Conservation (phyloP, 345 rosid genomes). For the Moringa oleifera region DNA sequence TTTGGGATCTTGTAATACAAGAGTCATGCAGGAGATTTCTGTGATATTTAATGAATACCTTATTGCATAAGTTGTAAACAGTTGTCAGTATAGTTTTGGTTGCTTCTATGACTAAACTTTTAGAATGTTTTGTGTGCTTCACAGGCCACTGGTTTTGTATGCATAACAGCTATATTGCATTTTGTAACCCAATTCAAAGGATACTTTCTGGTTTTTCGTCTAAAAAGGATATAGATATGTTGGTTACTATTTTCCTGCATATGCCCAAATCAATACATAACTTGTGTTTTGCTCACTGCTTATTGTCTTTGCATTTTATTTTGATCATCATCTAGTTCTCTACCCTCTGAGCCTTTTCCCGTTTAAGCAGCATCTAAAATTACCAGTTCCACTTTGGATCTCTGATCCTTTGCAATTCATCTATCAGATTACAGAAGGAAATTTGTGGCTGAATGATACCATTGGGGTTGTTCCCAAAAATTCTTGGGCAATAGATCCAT, state of each 20-base stretch:
- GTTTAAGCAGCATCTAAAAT: no score
- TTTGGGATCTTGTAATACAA: not conserved
- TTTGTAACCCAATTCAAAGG: no score
- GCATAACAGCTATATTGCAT: not conserved
- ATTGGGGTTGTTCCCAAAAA: slow-evolving; percentile 88
- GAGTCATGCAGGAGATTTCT: not conserved
- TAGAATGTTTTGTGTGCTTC: not conserved
- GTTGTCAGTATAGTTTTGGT: not conserved
- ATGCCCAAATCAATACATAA: no score
- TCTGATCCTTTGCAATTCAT: not conserved
- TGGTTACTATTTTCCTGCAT: no score
- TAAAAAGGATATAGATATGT: no score
- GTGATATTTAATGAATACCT: no score
- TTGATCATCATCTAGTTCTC: no score
- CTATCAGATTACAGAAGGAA: slow-evolving; percentile 86
- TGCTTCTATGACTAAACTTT: not conserved
- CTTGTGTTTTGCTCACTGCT: no score
- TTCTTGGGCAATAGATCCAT: slow-evolving; percentile 98
- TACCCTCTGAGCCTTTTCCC: no score
- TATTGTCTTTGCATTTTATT: no score
- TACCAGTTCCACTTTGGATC: slow-evolving; percentile 1
- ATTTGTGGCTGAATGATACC: slow-evolving; percentile 91
- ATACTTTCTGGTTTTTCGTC: no score
- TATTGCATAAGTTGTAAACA: no score
- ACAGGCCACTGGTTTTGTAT: not conserved